Evolutionary conservation across 345 rosid species (phyloP).

Genomic region (rapeseed (Brassica napus)): Da-Ae NC_063443.1:13676501-13677000

Average conservation of each 20-base stretch:
- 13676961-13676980: constrained; percentile 86
- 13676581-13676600: background rate
- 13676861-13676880: background rate
- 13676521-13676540: too few relatives aligned
- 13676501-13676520: background rate
- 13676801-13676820: background rate
- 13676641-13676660: too few relatives aligned
- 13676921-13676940: background rate
- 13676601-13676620: too few relatives aligned
- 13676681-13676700: background rate
- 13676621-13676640: too few relatives aligned
- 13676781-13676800: background rate
- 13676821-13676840: background rate
- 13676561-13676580: background rate
- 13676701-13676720: background rate
- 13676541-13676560: background rate
- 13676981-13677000: constrained; percentile 84
- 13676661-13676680: background rate
- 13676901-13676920: background rate
- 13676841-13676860: background rate
- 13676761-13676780: background rate
- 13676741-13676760: background rate
- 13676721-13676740: background rate
- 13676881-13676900: background rate
- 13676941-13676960: constrained; percentile 56